A percentile compares a stretch with the other conserved stretches of the same genome.
Evolutionary conservation across 176 grass and related monocot genomes (phyloP).

Genomic region (Elaeis guineensis): DNA sequence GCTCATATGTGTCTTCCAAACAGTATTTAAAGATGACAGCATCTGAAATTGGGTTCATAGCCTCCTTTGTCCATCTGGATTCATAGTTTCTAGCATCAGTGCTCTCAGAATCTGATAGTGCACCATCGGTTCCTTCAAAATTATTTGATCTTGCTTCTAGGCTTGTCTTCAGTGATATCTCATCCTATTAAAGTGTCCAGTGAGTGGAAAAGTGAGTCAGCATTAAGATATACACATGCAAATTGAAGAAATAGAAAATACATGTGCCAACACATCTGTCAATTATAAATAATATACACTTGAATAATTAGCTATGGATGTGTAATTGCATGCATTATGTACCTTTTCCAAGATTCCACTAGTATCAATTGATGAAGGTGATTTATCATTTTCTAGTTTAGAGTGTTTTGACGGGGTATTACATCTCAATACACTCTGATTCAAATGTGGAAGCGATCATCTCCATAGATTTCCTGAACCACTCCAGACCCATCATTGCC

Average conservation of each 20-base stretch:
- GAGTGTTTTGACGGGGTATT: slow-evolving; percentile 27
- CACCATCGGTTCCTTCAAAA: slow-evolving; percentile 39
- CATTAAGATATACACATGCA: too few relatives aligned
- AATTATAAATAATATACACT: too few relatives aligned
- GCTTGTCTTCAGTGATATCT: slow-evolving; percentile 23
- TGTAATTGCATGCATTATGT: slow-evolving; percentile 7
- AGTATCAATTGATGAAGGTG: slow-evolving; percentile 4
- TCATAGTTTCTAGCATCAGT: slow-evolving; percentile 46
- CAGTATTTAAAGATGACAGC: slow-evolving; percentile 80
- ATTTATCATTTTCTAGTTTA: slow-evolving; percentile 34
- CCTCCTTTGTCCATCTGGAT: slow-evolving; percentile 44
- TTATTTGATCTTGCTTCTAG: slow-evolving; percentile 35
- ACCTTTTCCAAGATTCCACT: slow-evolving; percentile 37
- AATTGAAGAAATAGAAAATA: too few relatives aligned
- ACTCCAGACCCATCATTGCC: slow-evolving; percentile 24
- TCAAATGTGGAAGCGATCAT: slow-evolving; percentile 20
- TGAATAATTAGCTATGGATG: not conserved
- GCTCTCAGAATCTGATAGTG: slow-evolving; percentile 61
- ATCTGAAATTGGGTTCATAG: slow-evolving; percentile 34
- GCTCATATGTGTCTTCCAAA: slow-evolving; percentile 58
- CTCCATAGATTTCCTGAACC: slow-evolving; percentile 29
- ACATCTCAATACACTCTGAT: slow-evolving; percentile 24
- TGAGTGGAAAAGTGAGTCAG: too few relatives aligned
- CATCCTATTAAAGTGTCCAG: slow-evolving; percentile 1
- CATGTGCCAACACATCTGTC: too few relatives aligned